Conservation (phyloP, 805 yeast genomes). For the Metschnikowia aberdeeniae region DNA sequence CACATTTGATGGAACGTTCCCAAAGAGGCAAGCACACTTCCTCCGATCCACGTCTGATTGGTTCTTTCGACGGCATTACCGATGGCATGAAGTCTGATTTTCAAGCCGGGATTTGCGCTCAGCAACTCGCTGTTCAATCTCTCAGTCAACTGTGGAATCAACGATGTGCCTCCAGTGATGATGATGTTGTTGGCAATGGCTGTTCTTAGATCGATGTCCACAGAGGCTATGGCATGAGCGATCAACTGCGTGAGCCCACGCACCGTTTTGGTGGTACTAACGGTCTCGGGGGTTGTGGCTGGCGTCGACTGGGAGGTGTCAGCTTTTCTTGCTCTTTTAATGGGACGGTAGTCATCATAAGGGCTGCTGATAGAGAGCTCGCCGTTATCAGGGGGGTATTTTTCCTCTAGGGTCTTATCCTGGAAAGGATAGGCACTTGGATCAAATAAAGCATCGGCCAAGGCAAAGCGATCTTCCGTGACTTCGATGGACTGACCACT, state of each 20-base stretch:
- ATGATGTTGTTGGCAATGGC: conserved; percentile 86
- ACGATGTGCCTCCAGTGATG: conserved; percentile 78
- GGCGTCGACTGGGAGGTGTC: conserved; percentile 33
- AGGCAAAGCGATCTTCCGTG: conserved; percentile 53
- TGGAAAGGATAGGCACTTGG: conserved; percentile 46
- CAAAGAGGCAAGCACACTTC: conserved; percentile 78
- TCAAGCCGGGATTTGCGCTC: conserved; percentile 73
- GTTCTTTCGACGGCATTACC: conserved; percentile 77
- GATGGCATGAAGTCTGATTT: conserved; percentile 75
- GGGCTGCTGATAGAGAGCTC: conserved; percentile 44
- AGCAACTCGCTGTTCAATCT: conserved; percentile 69
- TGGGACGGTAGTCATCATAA: conserved; percentile 65
- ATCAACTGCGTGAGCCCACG: conserved; percentile 60
- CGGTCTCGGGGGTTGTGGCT: conserved; percentile 17
- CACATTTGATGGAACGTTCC: conserved; percentile 95
- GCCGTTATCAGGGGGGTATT: conserved; percentile 47
- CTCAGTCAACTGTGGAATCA: conserved; percentile 78
- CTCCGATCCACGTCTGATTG: conserved; percentile 88
- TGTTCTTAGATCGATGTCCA: conserved; percentile 81
- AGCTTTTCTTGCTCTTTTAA: conserved; percentile 54
- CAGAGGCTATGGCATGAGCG: conserved; percentile 49
- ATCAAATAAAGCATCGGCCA: conserved; percentile 71
- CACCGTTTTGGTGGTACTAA: conserved; percentile 16
- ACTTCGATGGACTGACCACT: conserved; percentile 66
- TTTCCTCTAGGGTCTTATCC: conserved; percentile 18